Base-by-base conservation (phyloP, 495 filamentous ascomycete genomes). In the Polyplosphaeria fusca region DNA sequence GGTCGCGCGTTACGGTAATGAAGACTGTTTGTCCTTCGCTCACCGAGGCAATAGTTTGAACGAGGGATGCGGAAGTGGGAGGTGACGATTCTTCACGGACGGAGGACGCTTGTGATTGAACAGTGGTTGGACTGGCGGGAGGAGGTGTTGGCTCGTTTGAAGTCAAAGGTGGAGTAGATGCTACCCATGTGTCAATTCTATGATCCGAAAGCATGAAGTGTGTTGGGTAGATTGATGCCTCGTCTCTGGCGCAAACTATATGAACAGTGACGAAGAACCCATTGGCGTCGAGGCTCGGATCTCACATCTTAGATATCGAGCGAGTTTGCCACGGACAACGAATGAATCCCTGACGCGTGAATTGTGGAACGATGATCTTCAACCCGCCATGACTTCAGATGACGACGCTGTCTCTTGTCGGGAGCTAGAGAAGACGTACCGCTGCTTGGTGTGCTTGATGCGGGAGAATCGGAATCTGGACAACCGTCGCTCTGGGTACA, bases 371-470 rank as follows among this genome's bases (percentile, higher is more conserved):
- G n/a, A n/a, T n/a, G n/a, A n/a, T n/a, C n/a, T n/a, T n/a, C n/a
- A n/a, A n/a, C n/a, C n/a, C n/a, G n/a, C n/a, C n/a, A n/a, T n/a
- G n/a, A n/a, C n/a, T n/a, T n/a, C n/a, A n/a, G n/a, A 47, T 32
- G 28, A 40, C 52, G 25, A 38, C 28, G 26, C 19, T 23, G 11
- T 4, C 9, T 18, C 11, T 30, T 32, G 26, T 20, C 20, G 26
- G 38, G 28, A 23, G 18, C 22, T 19, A 38, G 39, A 30, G 25
- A 57, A 24, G 35, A 58, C 55, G 40, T 58, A 58, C 55, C 55
- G 13, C n/a, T 42, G 30, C 27, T 39, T 27, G 52, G 27, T 40
- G 53, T 28, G 37, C 7, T 4, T n/a, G n/a, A n/a, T n/a, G n/a
- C n/a, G 40, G 3, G 12, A 42, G 14, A 9, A n/a, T 41, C 5